phyloP scores from a whole-genome alignment of 2,329 filamentous ascomycete species.

The Curvularia verruculosa region DNA sequence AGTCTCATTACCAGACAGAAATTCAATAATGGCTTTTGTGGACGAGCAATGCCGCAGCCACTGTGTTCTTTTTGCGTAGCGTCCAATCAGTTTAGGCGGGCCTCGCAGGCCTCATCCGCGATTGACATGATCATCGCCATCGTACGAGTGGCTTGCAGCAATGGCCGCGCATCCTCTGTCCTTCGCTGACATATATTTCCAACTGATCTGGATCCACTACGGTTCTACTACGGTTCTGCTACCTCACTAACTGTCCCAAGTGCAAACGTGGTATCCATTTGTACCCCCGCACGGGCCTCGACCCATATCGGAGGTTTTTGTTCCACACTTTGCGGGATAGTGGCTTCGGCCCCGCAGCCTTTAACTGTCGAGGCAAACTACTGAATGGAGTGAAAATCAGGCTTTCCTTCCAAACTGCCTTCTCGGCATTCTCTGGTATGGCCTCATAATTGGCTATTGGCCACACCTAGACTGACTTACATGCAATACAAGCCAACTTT shows the following conservation, averaged over 20 bases:
- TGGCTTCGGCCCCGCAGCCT: slow-evolving; percentile 6
- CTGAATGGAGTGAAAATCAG: not conserved
- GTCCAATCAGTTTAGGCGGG: slow-evolving; percentile 4
- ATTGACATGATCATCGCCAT: not conserved
- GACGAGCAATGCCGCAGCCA: slow-evolving; percentile 1
- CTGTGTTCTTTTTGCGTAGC: not conserved
- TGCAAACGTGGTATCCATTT: not conserved
- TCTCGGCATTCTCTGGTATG: not conserved
- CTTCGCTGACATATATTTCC: not conserved
- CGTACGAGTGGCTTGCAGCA: not conserved
- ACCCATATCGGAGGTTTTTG: not conserved
- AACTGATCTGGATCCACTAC: not conserved
- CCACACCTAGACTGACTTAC: not conserved
- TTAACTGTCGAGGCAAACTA: slow-evolving; percentile 4
- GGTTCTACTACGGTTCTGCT: not conserved
- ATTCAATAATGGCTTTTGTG: not conserved
- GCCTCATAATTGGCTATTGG: slow-evolving; percentile 3
- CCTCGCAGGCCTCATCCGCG: not conserved
- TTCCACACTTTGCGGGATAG: slow-evolving; percentile 9
- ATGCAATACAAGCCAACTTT: slow-evolving; percentile 2
- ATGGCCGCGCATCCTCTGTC: not conserved
- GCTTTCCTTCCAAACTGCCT: not conserved
- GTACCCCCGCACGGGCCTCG: not conserved
- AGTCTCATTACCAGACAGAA: not conserved
- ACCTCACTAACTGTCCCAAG: not conserved